These are phyloP conservation scores for Metrosideros polymorpha DNA, from an alignment of 441 rosid genomes.

Conservation along the genomic window DNA sequence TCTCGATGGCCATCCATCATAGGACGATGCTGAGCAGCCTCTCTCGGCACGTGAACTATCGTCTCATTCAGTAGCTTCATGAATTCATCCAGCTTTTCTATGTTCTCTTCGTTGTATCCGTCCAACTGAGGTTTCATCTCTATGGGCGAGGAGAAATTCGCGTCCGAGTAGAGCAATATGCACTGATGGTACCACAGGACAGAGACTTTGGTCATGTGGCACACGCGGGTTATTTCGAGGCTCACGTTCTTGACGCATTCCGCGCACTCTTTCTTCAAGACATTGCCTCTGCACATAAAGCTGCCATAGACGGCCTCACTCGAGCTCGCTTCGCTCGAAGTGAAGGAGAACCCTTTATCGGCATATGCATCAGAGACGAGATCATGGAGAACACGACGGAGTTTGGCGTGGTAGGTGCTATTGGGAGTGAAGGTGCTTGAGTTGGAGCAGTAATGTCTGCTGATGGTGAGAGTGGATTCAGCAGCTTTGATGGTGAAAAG, in stretches of 20 bases:
- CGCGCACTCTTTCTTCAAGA: background rate
- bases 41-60: background rate
- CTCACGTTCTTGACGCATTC: background rate
- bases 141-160: slow-evolving; percentile 10
- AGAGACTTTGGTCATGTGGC: background rate
- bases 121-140: background rate
- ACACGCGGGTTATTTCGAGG: background rate
- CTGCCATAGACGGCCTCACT: background rate
- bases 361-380: background rate
- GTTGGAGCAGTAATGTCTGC: background rate
- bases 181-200: slow-evolving; percentile 35
- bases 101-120: background rate
- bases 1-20: background rate
- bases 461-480: background rate
- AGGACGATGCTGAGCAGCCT: background rate
- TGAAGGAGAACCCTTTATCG: background rate
- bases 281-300: background rate
- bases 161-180: slow-evolving; percentile 21
- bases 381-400: background rate
- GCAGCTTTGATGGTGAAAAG: background rate
- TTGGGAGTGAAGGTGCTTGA: background rate
- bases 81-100: background rate
- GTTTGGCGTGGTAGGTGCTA: background rate
- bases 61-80: background rate
- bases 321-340: background rate